These are phyloP conservation scores for Scedosporium aurantiacum DNA, from an alignment of 2,329 filamentous ascomycete genomes.

Conservation along the genomic window DNA sequence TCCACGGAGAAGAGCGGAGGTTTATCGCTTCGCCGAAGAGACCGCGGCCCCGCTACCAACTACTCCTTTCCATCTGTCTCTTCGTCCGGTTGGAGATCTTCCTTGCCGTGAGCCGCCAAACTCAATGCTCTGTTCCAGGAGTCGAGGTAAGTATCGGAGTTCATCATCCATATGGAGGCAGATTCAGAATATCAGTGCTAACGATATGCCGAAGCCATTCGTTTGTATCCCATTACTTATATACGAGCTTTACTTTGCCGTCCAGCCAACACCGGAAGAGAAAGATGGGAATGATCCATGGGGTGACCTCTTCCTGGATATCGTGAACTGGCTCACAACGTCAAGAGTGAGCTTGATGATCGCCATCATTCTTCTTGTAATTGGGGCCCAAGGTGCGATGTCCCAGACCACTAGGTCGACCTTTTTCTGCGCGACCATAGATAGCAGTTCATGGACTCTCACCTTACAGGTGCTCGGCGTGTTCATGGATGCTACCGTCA, in stretches of 20 bases:
- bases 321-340: conserved; percentile 33
- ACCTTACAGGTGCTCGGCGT: conserved; percentile 33
- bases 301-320: conserved; percentile 35
- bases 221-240: conserved; percentile 7
- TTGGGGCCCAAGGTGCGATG: conserved; percentile 29
- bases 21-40: conserved; percentile 27
- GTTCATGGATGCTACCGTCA: conserved; percentile 32
- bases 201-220: not conserved
- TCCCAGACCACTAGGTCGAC: conserved; percentile 32
- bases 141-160: conserved; percentile 26
- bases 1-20: not conserved
- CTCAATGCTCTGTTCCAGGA: conserved; percentile 39
- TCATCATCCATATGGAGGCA: not conserved
- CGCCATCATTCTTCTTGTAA: conserved; percentile 27
- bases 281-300: conserved; percentile 33
- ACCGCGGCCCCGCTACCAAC: conserved; percentile 34
- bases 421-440: conserved; percentile 37
- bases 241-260: conserved; percentile 8
- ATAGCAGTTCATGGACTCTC: conserved; percentile 25
- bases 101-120: conserved; percentile 31
- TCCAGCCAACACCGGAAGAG: conserved; percentile 12
- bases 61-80: conserved; percentile 31
- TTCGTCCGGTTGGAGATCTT: conserved; percentile 37
- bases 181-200: too few species aligned
- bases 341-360: conserved; percentile 23